Conservation (phyloP, 2,329 filamentous ascomycete genomes). For the Pseudogymnoascus pannorum region DNA sequence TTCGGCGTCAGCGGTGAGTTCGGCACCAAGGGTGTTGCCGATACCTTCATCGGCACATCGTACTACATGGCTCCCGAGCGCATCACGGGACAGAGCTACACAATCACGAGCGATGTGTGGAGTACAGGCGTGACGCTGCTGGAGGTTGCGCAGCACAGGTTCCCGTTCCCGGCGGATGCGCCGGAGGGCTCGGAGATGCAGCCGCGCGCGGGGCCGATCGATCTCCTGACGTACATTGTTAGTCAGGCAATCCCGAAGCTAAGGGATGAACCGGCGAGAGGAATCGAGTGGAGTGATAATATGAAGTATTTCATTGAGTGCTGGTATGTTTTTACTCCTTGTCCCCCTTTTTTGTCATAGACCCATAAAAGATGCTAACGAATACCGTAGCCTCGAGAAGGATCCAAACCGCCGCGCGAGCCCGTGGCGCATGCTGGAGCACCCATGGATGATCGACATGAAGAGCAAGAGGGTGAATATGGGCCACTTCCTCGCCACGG, state of each 20-base stretch:
- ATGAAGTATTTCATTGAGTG: slow-evolving; percentile 99
- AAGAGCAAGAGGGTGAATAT: slow-evolving; percentile 94
- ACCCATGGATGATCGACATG: slow-evolving; percentile 99
- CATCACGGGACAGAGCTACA: slow-evolving; percentile 96
- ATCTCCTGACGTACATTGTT: slow-evolving; percentile 95
- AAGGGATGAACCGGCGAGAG: slow-evolving; percentile 85
- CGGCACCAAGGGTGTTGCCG: slow-evolving; percentile 95
- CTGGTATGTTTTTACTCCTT: slow-evolving; percentile 63
- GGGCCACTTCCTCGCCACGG: slow-evolving; percentile 84
- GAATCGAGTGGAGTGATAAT: slow-evolving; percentile 90
- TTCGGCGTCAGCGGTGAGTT: slow-evolving; percentile 98
- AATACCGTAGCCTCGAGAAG: slow-evolving; percentile 71
- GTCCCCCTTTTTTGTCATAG: slow-evolving; percentile 5
- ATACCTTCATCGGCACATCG: slow-evolving; percentile 96
- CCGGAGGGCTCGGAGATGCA: slow-evolving; percentile 95
- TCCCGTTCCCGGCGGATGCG: slow-evolving; percentile 95
- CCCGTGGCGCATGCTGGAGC: slow-evolving; percentile 97
- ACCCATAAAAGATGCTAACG: background rate
- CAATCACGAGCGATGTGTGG: slow-evolving; percentile 98
- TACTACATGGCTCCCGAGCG: slow-evolving; percentile 99
- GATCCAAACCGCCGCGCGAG: slow-evolving; percentile 79
- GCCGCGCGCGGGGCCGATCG: slow-evolving; percentile 84
- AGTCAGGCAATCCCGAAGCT: slow-evolving; percentile 89
- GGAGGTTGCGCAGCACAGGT: slow-evolving; percentile 98
- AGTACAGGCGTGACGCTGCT: slow-evolving; percentile 91